Evolutionary conservation across 1,284 basidiomycete species (phyloP).

Genomic region (Exobasidium rhododendri): DNA sequence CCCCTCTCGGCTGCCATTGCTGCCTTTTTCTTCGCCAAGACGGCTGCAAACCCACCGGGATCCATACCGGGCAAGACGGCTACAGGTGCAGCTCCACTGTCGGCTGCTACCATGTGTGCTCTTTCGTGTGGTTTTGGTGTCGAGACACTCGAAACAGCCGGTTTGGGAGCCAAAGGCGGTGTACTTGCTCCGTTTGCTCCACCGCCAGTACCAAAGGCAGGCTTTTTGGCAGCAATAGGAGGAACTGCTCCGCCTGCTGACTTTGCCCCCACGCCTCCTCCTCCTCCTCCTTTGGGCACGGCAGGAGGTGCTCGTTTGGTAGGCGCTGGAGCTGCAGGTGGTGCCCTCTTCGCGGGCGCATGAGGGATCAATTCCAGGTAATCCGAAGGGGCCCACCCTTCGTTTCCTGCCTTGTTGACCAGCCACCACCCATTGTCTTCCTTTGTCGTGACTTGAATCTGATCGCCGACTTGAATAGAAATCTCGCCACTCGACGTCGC

Average conservation of each 20-base stretch:
- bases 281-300: slow-evolving; percentile 64
- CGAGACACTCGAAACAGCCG: slow-evolving; percentile 55
- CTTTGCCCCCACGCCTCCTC: slow-evolving; percentile 66
- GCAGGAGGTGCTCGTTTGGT: slow-evolving; percentile 54
- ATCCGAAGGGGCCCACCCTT: slow-evolving; percentile 96
- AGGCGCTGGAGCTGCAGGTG: slow-evolving; percentile 28
- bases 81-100: slow-evolving; percentile 54
- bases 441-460: slow-evolving; percentile 88
- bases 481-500: slow-evolving; percentile 85
- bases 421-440: slow-evolving; percentile 74
- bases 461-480: slow-evolving; percentile 80
- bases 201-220: slow-evolving; percentile 51
- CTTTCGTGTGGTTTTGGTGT: slow-evolving; percentile 55
- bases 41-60: slow-evolving; percentile 55
- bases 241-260: slow-evolving; percentile 37
- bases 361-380: slow-evolving; percentile 64
- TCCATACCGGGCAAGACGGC: slow-evolving; percentile 57
- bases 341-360: slow-evolving; percentile 58
- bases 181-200: slow-evolving; percentile 20
- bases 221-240: slow-evolving; percentile 69
- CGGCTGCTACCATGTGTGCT: slow-evolving; percentile 36
- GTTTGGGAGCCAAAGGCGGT: slow-evolving; percentile 56
- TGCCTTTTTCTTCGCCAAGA: slow-evolving; percentile 56
- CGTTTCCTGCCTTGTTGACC: slow-evolving; percentile 75
- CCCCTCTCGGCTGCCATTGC: slow-evolving; percentile 24